Conservation (phyloP, 371 early-diverging fungal genomes). For the Rhizopus delemar region DNA sequence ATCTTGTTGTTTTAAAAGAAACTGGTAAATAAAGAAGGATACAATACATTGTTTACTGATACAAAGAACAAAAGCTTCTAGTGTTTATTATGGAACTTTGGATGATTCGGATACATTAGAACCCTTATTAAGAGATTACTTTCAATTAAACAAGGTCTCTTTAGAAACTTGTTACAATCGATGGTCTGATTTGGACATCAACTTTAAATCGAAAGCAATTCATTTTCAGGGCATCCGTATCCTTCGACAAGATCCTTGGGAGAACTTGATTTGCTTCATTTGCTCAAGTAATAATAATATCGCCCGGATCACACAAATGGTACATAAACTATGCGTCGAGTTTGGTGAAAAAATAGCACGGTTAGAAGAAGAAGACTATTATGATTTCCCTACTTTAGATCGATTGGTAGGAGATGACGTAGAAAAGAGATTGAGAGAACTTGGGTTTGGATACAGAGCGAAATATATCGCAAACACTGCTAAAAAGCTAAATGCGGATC, state of each 20-base stretch:
- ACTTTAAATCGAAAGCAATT: conserved; percentile 62
- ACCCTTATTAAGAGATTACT: conserved; percentile 61
- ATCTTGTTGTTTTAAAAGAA: conserved; percentile 29
- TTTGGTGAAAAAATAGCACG: conserved; percentile 66
- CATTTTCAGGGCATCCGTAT: conserved; percentile 77
- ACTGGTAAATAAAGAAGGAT: conserved; percentile 17
- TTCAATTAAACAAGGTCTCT: conserved; percentile 71
- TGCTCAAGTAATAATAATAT: conserved; percentile 98
- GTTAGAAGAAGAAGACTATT: conserved; percentile 50
- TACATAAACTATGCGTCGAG: conserved; percentile 65
- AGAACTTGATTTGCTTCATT: conserved; percentile 92
- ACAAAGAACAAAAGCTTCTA: conserved; percentile 13
- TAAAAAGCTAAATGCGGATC: conserved; percentile 43
- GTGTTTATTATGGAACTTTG: conserved; percentile 30
- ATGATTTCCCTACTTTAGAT: conserved; percentile 72
- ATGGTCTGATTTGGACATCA: conserved; percentile 70
- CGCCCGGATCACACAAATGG: conserved; percentile 89
- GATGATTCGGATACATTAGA: conserved; percentile 9
- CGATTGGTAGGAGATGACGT: conserved; percentile 54
- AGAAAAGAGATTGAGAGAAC: conserved; percentile 65
- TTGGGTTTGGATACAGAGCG: conserved; percentile 97
- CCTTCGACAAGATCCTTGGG: conserved; percentile 84
- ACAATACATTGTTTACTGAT: not conserved
- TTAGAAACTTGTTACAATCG: conserved; percentile 61
- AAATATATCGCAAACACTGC: conserved; percentile 82